Percentiles rank a stretch among this genome's conserved stretches.
Evolutionary conservation across 495 filamentous ascomycete species (phyloP).

Genomic region (Penicillium subrubescens): DNA sequence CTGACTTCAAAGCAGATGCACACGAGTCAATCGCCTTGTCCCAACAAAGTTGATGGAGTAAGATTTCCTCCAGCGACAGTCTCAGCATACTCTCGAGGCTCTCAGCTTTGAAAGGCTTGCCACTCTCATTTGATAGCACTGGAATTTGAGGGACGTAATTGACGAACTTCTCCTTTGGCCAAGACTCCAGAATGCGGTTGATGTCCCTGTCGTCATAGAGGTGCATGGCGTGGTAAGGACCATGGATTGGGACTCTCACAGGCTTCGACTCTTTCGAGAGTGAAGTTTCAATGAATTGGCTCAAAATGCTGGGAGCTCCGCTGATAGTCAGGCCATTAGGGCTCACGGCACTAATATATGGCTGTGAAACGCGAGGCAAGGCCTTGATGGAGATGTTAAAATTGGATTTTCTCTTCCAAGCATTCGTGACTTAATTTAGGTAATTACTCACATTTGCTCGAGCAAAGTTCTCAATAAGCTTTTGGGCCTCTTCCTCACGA

Average conservation of each 20-base stretch:
- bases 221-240: slow-evolving; percentile 80
- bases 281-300: slow-evolving; percentile 56
- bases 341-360: slow-evolving; percentile 76
- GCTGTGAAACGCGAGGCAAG: slow-evolving; percentile 59
- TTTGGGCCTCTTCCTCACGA: slow-evolving; percentile 28
- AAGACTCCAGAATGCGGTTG: slow-evolving; percentile 56
- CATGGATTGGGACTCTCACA: slow-evolving; percentile 70
- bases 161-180: slow-evolving; percentile 38
- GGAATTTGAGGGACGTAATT: slow-evolving; percentile 53
- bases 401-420: slow-evolving; percentile 24
- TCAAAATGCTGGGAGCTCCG: slow-evolving; percentile 69
- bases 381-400: slow-evolving; percentile 38
- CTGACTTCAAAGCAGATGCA: slow-evolving; percentile 27
- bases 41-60: slow-evolving; percentile 60
- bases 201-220: slow-evolving; percentile 64
- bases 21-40: slow-evolving; percentile 60
- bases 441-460: slow-evolving; percentile 50
- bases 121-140: slow-evolving; percentile 60
- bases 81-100: slow-evolving; percentile 53
- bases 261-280: slow-evolving; percentile 57
- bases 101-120: slow-evolving; percentile 43
- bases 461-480: slow-evolving; percentile 29
- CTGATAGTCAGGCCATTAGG: slow-evolving; percentile 73
- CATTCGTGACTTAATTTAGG: slow-evolving; percentile 38
- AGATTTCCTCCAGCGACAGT: slow-evolving; percentile 58